These are phyloP conservation scores for Leishmania turanica DNA, from an alignment of 208 protist species.

Conservation along the genomic window DNA sequence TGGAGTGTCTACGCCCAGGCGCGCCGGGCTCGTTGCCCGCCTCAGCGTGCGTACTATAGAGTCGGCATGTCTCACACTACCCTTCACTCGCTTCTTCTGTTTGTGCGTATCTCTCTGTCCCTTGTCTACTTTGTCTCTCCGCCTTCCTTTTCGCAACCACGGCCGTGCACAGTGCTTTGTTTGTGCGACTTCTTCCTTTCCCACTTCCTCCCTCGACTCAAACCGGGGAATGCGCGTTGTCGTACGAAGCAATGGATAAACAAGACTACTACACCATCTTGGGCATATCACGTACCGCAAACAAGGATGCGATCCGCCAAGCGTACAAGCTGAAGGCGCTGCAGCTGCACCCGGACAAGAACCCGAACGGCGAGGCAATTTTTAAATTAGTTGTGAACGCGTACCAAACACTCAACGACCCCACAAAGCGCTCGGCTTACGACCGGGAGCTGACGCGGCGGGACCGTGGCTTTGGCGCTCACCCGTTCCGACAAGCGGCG, in stretches of 20 bases:
- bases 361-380: slow-evolving; percentile 81
- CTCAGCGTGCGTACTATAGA: not conserved
- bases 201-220: not conserved
- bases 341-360: slow-evolving; percentile 90
- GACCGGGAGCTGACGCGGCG: slow-evolving; percentile 63
- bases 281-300: slow-evolving; percentile 70
- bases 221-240: slow-evolving; percentile 3
- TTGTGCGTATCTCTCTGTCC: not conserved
- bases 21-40: not conserved
- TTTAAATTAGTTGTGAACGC: slow-evolving; percentile 85
- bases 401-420: slow-evolving; percentile 79
- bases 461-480: slow-evolving; percentile 39
- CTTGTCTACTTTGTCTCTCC: not conserved
- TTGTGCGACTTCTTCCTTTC: not conserved
- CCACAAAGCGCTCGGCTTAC: slow-evolving; percentile 72
- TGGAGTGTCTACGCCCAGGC: not conserved
- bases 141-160: not conserved
- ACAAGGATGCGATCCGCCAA: slow-evolving; percentile 76
- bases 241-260: slow-evolving; percentile 41
- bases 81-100: not conserved
- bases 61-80: no score
- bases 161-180: not conserved
- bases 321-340: slow-evolving; percentile 87
- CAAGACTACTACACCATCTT: slow-evolving; percentile 79
- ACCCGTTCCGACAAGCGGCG: slow-evolving; percentile 1